A percentile compares a stretch with the other conserved stretches of the same genome.
phyloP scores from a whole-genome alignment of 129 eudicot genomes.

The Flaveria brownii region DNA sequence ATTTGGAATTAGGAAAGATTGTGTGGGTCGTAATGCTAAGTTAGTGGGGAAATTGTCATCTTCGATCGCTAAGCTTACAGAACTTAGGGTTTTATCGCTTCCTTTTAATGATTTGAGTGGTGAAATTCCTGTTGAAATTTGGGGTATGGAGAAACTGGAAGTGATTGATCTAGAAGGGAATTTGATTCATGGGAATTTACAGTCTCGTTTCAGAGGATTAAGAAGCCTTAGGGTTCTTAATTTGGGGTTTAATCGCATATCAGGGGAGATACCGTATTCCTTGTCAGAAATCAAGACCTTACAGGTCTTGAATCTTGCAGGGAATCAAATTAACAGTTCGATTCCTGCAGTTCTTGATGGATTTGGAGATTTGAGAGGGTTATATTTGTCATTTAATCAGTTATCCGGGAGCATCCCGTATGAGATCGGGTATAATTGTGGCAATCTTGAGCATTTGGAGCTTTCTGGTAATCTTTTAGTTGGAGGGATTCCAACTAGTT shows the following conservation, averaged over 20 bases:
- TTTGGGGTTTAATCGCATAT: conserved; percentile 77
- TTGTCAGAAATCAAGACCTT: conserved; percentile 44
- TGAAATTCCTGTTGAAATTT: conserved; percentile 62
- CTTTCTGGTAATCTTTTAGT: conserved; percentile 65
- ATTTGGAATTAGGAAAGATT: conserved; percentile 70
- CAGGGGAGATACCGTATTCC: conserved; percentile 65
- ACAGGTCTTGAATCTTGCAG: conserved; percentile 79
- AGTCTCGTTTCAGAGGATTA: conserved; percentile 51
- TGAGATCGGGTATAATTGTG: conserved; percentile 66
- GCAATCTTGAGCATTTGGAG: conserved; percentile 73
- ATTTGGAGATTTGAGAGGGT: conserved; percentile 66
- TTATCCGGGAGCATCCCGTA: conserved; percentile 59
- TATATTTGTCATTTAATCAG: conserved; percentile 75
- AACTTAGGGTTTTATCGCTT: conserved; percentile 66
- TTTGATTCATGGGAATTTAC: conserved; percentile 54
- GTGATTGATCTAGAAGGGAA: conserved; percentile 96
- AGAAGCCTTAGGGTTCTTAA: conserved; percentile 66
- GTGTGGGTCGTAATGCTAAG: conserved; percentile 42
- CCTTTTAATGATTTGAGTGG: conserved; percentile 85
- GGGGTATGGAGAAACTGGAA: conserved; percentile 85
- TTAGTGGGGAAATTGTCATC: conserved; percentile 57
- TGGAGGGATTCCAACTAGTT: conserved; percentile 60
- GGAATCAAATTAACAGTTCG: conserved; percentile 68
- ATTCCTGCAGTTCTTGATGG: conserved; percentile 57
- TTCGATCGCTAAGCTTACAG: conserved; percentile 54